Base-by-base conservation (phyloP, 2,329 filamentous ascomycete genomes). In the Emergomyces africanus region DNA sequence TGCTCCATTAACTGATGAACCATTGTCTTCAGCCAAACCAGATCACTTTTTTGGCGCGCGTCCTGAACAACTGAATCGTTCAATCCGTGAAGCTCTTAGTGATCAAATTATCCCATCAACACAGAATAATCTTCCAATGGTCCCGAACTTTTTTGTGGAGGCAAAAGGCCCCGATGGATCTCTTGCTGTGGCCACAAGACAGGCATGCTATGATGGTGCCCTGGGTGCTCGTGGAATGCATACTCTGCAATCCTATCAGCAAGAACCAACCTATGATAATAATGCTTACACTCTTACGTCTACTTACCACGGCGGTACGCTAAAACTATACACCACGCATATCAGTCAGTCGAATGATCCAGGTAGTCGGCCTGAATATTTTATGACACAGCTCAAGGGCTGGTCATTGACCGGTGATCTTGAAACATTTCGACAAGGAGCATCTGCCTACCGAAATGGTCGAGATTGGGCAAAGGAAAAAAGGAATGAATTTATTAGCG, bases 91-190 rank as follows among this genome's bases (percentile, higher is more conserved):
- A 30, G 30, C 30, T 30, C 53, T 55, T 20, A 42, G 23, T 14
- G 35, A 41, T 25, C 3, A 28, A 10, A 42, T 55, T 10, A 42
- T 55, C 12, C 53, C 53, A 25, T 42, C 53, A 55, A 53, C 49
- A 18, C 35, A 41, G 53, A n/a, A 55, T 15, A 62, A 67, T 54
- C 66, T 64, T 59, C 72, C 72, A 0, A 59, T 71, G 6, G 67
- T 64, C 35, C 74, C 73, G 2, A 77, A 77, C 64, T 73, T 77
- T 59, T 77, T 78, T 59, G 18, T 77, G 0, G 71, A 72, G 57
- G 69, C 64, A 0, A 77, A 77, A 60, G 71, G 69, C 1, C 72
- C 69, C 9, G 58, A 70, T 57, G 70, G 71, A 5, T 66, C 61
- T 42, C 4, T 6, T 6, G 30, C 30, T 30, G 30, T 30, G 30